A percentile compares a stretch with the other conserved stretches of the same genome.
phyloP scores from a whole-genome alignment of 345 rosid species.

The Capsella bursapastoris region DNA sequence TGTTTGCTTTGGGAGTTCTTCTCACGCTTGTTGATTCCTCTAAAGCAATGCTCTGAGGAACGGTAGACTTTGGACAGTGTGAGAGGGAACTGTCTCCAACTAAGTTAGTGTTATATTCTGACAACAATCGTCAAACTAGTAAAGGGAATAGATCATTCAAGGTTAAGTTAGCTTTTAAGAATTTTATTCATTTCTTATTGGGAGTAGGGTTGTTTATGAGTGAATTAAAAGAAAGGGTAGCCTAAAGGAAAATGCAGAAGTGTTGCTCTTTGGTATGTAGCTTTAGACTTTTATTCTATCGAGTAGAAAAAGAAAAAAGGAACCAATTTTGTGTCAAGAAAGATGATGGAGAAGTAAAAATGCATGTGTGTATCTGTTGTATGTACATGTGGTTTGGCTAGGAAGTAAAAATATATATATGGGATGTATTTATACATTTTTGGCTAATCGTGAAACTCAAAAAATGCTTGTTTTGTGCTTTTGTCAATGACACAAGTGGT shows the following conservation, averaged over 20 bases:
- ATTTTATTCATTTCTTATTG: slow-evolving; percentile 6
- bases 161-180: background rate
- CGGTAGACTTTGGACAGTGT: background rate
- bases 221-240: background rate
- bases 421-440: background rate
- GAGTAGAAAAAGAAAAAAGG: background rate
- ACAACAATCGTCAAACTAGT: background rate
- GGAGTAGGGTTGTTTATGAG: background rate
- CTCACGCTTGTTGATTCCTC: background rate
- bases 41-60: background rate
- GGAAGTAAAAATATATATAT: background rate
- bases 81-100: background rate
- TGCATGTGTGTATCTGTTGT: background rate
- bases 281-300: background rate
- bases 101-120: slow-evolving; percentile 20
- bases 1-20: background rate
- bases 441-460: background rate
- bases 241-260: background rate
- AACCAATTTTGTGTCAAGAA: slow-evolving; percentile 7
- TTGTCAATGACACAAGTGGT: too few relatives aligned
- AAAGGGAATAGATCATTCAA: background rate
- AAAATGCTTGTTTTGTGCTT: too few relatives aligned
- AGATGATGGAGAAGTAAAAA: background rate
- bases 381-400: slow-evolving; percentile 4
- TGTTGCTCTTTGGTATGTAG: background rate